A percentile compares a stretch with the other conserved stretches of the same genome.
Conservation (phyloP, 2,329 filamentous ascomycete genomes). For the Epichloe glyceriae region DNA sequence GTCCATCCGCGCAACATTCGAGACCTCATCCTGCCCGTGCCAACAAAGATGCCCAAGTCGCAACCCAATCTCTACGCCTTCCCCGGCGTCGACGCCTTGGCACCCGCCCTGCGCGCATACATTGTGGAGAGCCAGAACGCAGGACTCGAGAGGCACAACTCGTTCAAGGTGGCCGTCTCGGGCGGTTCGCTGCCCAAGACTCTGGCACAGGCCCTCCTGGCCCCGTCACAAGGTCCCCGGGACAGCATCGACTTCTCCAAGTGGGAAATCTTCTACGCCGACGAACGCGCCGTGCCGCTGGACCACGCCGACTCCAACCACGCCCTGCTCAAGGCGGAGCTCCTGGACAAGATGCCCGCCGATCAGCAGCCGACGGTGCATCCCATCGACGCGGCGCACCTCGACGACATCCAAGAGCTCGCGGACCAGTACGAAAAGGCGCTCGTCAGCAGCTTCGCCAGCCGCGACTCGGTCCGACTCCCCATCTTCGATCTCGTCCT, state of each 20-base stretch:
- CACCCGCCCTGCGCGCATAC: constrained; percentile 66
- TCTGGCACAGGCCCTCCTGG: constrained; percentile 71
- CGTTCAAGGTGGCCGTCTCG: constrained; percentile 86
- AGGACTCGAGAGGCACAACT: constrained; percentile 65
- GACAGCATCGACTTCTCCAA: constrained; percentile 65
- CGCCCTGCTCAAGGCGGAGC: constrained; percentile 69
- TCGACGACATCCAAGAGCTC: constrained; percentile 77
- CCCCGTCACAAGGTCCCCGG: constrained; percentile 33
- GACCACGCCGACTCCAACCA: constrained; percentile 94
- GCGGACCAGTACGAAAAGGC: constrained; percentile 88
- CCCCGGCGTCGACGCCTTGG: constrained; percentile 54
- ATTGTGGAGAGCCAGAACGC: constrained; percentile 70
- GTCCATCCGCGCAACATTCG: no score
- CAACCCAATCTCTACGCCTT: constrained; percentile 72
- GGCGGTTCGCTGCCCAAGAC: constrained; percentile 86
- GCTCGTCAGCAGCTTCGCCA: constrained; percentile 75
- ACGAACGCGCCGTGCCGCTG: constrained; percentile 88
- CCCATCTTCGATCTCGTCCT: constrained; percentile 92
- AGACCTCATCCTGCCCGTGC: background rate
- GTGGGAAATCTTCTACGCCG: constrained; percentile 98
- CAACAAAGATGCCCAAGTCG: constrained; percentile 34
- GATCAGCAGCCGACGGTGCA: constrained; percentile 58
- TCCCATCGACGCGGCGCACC: constrained; percentile 53
- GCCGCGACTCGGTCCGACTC: constrained; percentile 83
- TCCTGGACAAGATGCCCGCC: constrained; percentile 75